phyloP scores from a whole-genome alignment of 352 stramenopile species.

The Phytophthora vignae region DNA sequence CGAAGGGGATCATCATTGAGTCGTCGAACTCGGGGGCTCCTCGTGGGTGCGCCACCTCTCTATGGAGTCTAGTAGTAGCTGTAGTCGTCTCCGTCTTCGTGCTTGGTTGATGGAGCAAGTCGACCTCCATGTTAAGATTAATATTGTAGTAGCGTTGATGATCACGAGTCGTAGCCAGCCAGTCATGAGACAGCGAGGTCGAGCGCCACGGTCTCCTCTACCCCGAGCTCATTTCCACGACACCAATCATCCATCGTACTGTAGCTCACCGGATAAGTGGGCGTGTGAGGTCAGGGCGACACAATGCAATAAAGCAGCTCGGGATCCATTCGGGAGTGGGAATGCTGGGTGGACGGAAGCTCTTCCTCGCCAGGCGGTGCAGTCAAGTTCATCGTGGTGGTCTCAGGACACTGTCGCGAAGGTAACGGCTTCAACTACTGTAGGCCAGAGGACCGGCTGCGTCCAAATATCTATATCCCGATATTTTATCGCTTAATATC shows the following conservation, averaged over 20 bases:
- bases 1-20: conserved; percentile 9
- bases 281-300: too few species aligned
- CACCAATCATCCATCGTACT: neutral
- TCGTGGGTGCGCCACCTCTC: conserved; percentile 3
- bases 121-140: conserved; percentile 3
- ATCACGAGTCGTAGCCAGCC: conserved; percentile 3
- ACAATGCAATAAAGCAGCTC: too few species aligned
- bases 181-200: conserved; percentile 8
- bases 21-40: conserved; percentile 14
- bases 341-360: neutral
- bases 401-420: conserved; percentile 19
- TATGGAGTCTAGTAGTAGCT: conserved; percentile 34
- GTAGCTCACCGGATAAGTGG: too few species aligned
- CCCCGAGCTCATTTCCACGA: neutral
- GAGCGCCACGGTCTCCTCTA: conserved; percentile 2
- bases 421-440: conserved; percentile 31
- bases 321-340: neutral
- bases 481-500: neutral
- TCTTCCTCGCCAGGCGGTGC: neutral
- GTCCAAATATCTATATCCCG: neutral
- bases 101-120: conserved; percentile 5
- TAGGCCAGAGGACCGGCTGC: conserved; percentile 2
- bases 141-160: conserved; percentile 3
- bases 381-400: conserved; percentile 12
- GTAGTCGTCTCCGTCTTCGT: conserved; percentile 23